These are phyloP conservation scores for Flaveria robusta DNA, from an alignment of 129 eudicot genomes.

Conservation along the genomic window DNA sequence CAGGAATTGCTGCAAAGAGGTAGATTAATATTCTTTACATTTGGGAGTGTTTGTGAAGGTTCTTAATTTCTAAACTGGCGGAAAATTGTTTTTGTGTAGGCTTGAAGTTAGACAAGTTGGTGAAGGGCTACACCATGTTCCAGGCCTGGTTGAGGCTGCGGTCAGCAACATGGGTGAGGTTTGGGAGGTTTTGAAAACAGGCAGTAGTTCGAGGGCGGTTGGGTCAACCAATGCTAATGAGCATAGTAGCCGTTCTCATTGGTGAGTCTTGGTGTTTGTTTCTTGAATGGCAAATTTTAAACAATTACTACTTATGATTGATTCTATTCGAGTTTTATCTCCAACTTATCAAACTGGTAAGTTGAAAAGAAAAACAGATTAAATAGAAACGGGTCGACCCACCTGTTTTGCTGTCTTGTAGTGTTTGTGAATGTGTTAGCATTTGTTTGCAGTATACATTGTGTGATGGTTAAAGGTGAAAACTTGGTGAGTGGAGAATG, in stretches of 20 bases:
- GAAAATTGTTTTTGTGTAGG: constrained; percentile 42
- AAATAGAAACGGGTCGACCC: background rate
- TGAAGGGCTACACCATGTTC: constrained; percentile 88
- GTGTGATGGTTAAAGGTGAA: constrained; percentile 98
- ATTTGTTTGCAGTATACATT: constrained; percentile 76
- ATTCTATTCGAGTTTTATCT: background rate
- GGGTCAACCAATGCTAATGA: constrained; percentile 92
- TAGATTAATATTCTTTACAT: constrained; percentile 23
- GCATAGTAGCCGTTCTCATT: constrained; percentile 97
- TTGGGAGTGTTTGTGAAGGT: background rate
- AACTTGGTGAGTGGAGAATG: constrained; percentile 79
- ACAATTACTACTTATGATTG: background rate
- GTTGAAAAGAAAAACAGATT: background rate
- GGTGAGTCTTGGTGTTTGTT: constrained; percentile 45
- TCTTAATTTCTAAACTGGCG: background rate
- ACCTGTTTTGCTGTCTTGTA: background rate
- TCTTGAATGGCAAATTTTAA: background rate
- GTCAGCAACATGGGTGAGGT: constrained; percentile 86
- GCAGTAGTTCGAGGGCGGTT: constrained; percentile 85
- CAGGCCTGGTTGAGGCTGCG: constrained; percentile 81
- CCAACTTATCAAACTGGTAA: background rate
- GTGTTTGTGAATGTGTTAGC: constrained; percentile 3
- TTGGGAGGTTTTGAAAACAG: constrained; percentile 87
- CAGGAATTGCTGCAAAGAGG: constrained; percentile 72
- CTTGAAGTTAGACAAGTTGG: constrained; percentile 88